These are phyloP conservation scores for Cladorrhinum sp. DNA, from an alignment of 2,329 filamentous ascomycete genomes.

Conservation along the genomic window DNA sequence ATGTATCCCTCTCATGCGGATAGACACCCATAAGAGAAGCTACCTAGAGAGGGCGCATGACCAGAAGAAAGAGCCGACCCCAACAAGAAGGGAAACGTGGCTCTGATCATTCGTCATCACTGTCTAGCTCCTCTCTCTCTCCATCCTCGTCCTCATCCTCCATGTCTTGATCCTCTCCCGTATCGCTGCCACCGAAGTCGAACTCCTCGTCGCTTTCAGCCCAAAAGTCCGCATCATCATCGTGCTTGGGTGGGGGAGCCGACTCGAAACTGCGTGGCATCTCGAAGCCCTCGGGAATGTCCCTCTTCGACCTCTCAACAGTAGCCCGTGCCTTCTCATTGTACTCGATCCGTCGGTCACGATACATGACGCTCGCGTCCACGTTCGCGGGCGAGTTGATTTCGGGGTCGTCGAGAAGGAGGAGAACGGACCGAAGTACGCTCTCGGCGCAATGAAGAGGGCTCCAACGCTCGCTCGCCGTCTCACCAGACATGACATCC, in stretches of 20 bases:
- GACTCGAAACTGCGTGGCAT: slow-evolving; percentile 76
- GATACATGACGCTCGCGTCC: slow-evolving; percentile 82
- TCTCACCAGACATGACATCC: slow-evolving; percentile 87
- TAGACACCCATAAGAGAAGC: too few relatives aligned
- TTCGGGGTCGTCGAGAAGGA: slow-evolving; percentile 90
- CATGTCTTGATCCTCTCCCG: slow-evolving; percentile 55
- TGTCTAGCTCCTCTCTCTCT: slow-evolving; percentile 54
- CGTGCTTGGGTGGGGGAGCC: slow-evolving; percentile 56
- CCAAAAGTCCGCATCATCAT: slow-evolving; percentile 81
- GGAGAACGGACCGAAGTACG: slow-evolving; percentile 86
- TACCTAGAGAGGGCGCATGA: too few relatives aligned
- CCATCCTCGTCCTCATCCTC: slow-evolving; percentile 59
- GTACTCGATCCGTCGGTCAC: slow-evolving; percentile 69
- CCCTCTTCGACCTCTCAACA: slow-evolving; percentile 69
- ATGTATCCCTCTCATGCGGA: neutral
- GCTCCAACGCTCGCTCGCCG: slow-evolving; percentile 88
- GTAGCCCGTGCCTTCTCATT: slow-evolving; percentile 65
- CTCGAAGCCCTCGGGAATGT: slow-evolving; percentile 74
- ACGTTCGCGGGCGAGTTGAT: slow-evolving; percentile 93
- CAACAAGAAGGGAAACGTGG: neutral
- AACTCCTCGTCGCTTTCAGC: slow-evolving; percentile 71
- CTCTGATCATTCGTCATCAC: slow-evolving; percentile 34
- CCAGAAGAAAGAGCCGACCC: neutral
- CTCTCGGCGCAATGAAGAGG: slow-evolving; percentile 92
- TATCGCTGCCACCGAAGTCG: slow-evolving; percentile 74